Percentiles rank a stretch among this genome's conserved stretches.
Evolutionary conservation across 2,329 filamentous ascomycete genomes (phyloP).

Genomic region (Epichloe gansuensis): DNA sequence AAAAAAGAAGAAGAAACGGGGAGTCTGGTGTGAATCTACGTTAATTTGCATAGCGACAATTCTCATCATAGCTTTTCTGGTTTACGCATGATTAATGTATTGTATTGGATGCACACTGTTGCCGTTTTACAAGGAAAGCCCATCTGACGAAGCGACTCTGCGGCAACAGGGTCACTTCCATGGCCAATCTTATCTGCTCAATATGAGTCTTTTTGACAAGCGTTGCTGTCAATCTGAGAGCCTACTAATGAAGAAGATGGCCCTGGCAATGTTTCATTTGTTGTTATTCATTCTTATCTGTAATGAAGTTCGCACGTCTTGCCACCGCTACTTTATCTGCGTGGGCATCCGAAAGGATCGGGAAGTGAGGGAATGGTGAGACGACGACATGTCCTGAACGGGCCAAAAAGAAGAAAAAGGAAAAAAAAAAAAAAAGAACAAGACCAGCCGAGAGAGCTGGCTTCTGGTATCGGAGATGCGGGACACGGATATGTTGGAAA

Average conservation of each 20-base stretch:
- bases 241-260: neutral
- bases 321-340: neutral
- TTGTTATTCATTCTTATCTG: neutral
- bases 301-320: neutral
- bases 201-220: neutral
- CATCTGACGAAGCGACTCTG: neutral
- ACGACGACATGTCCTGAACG: neutral
- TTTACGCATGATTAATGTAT: neutral
- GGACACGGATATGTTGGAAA: no score
- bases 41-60: slow-evolving; percentile 27
- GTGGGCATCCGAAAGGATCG: neutral
- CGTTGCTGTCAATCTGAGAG: neutral
- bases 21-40: slow-evolving; percentile 11
- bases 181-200: neutral
- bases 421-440: neutral
- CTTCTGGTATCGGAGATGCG: neutral
- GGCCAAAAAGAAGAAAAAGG: neutral
- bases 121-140: neutral
- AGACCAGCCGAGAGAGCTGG: neutral
- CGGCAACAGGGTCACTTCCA: neutral
- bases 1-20: slow-evolving; percentile 13
- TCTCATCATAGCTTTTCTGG: slow-evolving; percentile 13
- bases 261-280: slow-evolving; percentile 3
- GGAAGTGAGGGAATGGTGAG: neutral
- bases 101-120: neutral